A percentile compares a stretch with the other conserved stretches of the same genome.
Conservation (phyloP, 805 yeast species). For the Hanseniaspora lachancei region DNA sequence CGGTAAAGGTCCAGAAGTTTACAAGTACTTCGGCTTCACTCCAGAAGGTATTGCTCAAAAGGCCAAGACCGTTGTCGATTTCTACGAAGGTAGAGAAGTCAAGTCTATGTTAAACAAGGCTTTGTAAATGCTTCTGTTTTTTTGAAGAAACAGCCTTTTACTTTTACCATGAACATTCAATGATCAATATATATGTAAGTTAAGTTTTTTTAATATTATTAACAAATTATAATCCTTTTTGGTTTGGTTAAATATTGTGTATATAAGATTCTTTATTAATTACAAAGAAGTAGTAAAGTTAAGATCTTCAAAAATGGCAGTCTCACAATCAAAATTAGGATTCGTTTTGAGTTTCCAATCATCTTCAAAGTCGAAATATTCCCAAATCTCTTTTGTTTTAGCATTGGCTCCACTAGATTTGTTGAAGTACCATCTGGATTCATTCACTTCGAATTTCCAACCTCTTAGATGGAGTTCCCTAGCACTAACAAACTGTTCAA, state of each 20-base stretch:
- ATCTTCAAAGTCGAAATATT: slow-evolving; percentile 70
- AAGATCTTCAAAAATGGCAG: slow-evolving; percentile 6
- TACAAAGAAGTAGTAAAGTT: not conserved
- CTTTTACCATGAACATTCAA: not conserved
- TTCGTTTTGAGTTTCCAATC: slow-evolving; percentile 13
- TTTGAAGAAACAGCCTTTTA: too few relatives aligned
- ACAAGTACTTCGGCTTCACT: slow-evolving; percentile 77
- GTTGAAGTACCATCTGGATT: slow-evolving; percentile 38
- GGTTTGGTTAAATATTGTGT: not conserved
- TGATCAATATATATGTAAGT: not conserved
- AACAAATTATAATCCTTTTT: not conserved
- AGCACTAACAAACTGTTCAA: slow-evolving; percentile 65
- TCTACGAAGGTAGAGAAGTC: slow-evolving; percentile 64
- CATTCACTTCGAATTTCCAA: slow-evolving; percentile 49
- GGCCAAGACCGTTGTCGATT: slow-evolving; percentile 64
- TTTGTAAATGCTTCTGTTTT: slow-evolving; percentile 33
- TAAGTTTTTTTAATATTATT: not conserved
- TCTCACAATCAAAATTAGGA: not conserved
- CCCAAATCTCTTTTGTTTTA: slow-evolving; percentile 34
- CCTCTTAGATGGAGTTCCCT: slow-evolving; percentile 63
- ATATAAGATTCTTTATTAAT: not conserved
- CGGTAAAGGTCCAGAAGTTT: slow-evolving; percentile 74
- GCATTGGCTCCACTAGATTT: not conserved
- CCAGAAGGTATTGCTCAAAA: slow-evolving; percentile 84
- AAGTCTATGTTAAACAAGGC: slow-evolving; percentile 71